Base-by-base conservation (phyloP, 2,329 filamentous ascomycete species). In the Fusarium udum region DNA sequence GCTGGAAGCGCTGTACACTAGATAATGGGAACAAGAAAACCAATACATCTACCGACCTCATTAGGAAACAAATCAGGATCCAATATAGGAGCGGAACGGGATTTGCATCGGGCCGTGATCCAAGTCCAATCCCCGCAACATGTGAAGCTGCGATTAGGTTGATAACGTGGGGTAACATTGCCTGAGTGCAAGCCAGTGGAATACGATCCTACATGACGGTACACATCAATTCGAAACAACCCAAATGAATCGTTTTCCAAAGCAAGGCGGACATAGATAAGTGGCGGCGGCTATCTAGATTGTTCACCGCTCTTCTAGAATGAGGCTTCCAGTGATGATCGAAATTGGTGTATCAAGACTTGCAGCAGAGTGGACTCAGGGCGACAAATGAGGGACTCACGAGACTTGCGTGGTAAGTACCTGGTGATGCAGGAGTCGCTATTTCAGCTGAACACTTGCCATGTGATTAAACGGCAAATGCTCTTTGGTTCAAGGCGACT, bases 1-100 rank as follows among this genome's bases (percentile, higher is more conserved):
- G 65, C 53, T 61, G 48, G 63, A 75, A 67, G 73, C 59, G 68
- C 72, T 79, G 78, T 79, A 79, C 72, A 79, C 70, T 79, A 79
- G 70, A 76, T 76, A 73, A 75, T 71, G 74, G 64, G 65, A 78
- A 71, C 69, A 76, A 76, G 75, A 69, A 77, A 72, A 62, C 62
- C 62, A 71, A 62, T 64, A 46, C 52, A 58, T 75, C 76, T 69
- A 69, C 65, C 64, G 68, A 69, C 59, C 69, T 76, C 48, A 45
- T 42, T 31, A 48, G 60, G 39, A 46, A 62, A 61, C 51, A 49
- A 56, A 55, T n/a, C 34, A 61, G 43, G 43, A 63, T 60, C 49
- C 57, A 64, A 64, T 55, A 28, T 69, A 56, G 22, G 57, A 64
- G 55, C 55, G 57, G 61, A 76, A 69, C 46, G 51, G 60, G 45